Percentiles rank a stretch among this genome's conserved stretches.
phyloP scores from a whole-genome alignment of 1,284 basidiomycete genomes.

The Ustilago sp. region DNA sequence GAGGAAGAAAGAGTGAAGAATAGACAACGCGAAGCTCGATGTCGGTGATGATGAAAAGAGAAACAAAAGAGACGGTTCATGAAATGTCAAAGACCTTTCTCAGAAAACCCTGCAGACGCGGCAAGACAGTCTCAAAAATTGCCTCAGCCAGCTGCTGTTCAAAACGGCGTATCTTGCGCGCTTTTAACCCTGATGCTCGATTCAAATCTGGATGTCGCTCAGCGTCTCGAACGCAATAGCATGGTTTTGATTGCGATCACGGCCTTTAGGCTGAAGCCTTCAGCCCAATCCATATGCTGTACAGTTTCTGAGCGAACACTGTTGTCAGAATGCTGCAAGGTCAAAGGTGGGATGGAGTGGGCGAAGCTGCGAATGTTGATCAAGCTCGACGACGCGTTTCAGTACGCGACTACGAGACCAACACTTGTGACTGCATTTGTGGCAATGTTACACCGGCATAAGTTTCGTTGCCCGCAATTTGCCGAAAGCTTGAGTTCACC shows the following conservation, averaged over 20 bases:
- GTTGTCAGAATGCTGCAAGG: not conserved
- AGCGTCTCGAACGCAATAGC: not conserved
- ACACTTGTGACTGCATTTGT: slow-evolving; percentile 3
- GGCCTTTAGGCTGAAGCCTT: not conserved
- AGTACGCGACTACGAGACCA: slow-evolving; percentile 3
- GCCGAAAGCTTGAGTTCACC: not conserved
- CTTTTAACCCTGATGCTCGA: not conserved
- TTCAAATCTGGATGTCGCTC: not conserved
- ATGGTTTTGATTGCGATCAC: not conserved
- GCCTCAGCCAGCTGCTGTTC: slow-evolving; percentile 1
- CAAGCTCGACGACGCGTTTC: not conserved
- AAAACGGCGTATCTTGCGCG: slow-evolving; percentile 3
- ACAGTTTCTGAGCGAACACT: not conserved
- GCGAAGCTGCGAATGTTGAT: not conserved
- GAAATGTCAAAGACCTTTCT: not conserved
- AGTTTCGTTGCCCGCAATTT: not conserved
- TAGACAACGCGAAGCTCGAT: not conserved
- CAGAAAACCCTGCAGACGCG: slow-evolving; percentile 6
- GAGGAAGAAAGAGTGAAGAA: not conserved
- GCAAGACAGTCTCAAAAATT: not conserved
- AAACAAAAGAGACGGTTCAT: slow-evolving; percentile 4
- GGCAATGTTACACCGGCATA: slow-evolving; percentile 1
- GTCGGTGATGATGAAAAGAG: slow-evolving; percentile 1
- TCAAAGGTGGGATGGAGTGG: not conserved
- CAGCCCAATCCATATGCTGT: not conserved